Conservation (phyloP, 768 basidiomycete species). For the Tulasnella sp. region DNA sequence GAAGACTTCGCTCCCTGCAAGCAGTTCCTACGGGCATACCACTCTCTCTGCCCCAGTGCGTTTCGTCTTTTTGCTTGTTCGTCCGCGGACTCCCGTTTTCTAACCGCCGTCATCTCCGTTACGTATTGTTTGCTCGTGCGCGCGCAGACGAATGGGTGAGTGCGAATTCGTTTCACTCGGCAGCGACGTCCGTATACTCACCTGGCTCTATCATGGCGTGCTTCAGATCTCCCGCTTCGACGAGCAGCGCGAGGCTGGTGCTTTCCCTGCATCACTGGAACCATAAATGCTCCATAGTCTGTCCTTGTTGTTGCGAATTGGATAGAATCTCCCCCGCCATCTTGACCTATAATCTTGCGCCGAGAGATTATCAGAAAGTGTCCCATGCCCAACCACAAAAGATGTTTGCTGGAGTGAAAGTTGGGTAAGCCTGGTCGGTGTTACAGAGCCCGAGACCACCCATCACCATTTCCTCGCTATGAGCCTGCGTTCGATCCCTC, state of each 20-base stretch:
- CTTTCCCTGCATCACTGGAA: conserved; percentile 89
- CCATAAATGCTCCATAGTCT: conserved; percentile 44
- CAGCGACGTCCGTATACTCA: conserved; percentile 1
- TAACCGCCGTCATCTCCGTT: conserved; percentile 26
- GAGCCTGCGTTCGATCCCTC: too few species aligned
- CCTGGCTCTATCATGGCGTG: neutral
- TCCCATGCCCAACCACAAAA: neutral
- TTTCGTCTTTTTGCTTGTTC: conserved; percentile 22
- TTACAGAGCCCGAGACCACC: too few species aligned
- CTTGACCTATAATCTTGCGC: neutral
- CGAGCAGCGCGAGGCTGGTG: conserved; percentile 88
- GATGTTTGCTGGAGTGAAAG: neutral
- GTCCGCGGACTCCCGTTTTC: conserved; percentile 5
- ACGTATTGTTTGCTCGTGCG: conserved; percentile 5
- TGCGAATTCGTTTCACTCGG: conserved; percentile 24
- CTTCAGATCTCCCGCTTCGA: conserved; percentile 81
- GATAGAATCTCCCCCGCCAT: conserved; percentile 3
- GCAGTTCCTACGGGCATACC: conserved; percentile 94
- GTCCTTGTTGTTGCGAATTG: conserved; percentile 10
- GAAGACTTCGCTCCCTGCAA: conserved; percentile 98
- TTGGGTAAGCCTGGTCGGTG: too few species aligned
- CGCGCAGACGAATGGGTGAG: conserved; percentile 85
- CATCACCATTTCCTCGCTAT: too few species aligned
- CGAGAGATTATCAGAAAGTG: neutral
- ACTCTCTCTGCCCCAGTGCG: conserved; percentile 94